phyloP scores from a whole-genome alignment of 345 rosid species.

The Noccaea bulbosa region DNA sequence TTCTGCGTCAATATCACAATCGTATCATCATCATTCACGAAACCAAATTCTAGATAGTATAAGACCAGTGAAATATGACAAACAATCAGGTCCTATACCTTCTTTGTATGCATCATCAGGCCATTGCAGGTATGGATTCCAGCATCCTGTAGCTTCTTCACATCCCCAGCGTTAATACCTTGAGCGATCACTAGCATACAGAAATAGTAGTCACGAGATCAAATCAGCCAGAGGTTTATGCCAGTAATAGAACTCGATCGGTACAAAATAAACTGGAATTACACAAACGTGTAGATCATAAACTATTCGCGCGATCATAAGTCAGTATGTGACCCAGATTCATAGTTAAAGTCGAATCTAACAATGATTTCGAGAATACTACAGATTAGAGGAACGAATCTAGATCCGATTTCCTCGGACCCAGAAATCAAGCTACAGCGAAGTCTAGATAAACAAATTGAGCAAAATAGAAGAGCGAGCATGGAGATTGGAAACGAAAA shows the following conservation, averaged over 20 bases:
- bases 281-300: slow-evolving; percentile 11
- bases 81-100: slow-evolving; percentile 48
- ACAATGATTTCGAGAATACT: background rate
- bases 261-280: slow-evolving; percentile 14
- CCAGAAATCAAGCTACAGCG: background rate
- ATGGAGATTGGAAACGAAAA: slow-evolving; percentile 13
- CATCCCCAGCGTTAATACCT: slow-evolving; percentile 93
- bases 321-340: background rate
- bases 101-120: slow-evolving; percentile 96
- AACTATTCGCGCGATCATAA: slow-evolving; percentile 12
- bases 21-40: background rate
- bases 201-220: background rate
- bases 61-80: background rate
- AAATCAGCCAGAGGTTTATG: slow-evolving; percentile 13
- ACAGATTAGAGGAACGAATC: background rate
- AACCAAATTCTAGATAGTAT: background rate
- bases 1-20: slow-evolving; percentile 49
- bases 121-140: slow-evolving; percentile 97
- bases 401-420: background rate
- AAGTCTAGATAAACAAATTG: background rate
- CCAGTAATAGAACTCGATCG: slow-evolving; percentile 6
- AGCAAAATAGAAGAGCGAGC: background rate
- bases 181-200: slow-evolving; percentile 62
- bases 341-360: background rate
- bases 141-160: slow-evolving; percentile 91